phyloP scores from a whole-genome alignment of 805 yeast genomes.

The Saccharomyces kudriavzevii region DNA sequence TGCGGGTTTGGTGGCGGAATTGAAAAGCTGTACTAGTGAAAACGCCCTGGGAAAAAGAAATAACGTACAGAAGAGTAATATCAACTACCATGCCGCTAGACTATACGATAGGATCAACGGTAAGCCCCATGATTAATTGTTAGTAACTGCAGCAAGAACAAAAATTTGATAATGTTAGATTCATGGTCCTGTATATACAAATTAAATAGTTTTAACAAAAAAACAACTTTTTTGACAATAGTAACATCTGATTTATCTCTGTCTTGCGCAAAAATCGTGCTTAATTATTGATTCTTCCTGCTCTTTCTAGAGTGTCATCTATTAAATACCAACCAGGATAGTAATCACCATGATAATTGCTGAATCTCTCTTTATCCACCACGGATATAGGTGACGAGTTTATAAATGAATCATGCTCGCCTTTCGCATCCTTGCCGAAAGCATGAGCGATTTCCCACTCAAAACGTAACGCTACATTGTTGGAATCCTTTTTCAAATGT shows the following conservation, averaged over 20 bases:
- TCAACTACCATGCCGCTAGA: constrained; percentile 48
- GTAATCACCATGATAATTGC: constrained; percentile 4
- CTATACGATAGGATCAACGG: constrained; percentile 43
- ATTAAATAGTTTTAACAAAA: not conserved
- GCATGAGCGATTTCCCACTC: constrained; percentile 24
- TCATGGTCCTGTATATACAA: not conserved
- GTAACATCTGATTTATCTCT: not conserved
- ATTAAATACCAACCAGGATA: constrained; percentile 31
- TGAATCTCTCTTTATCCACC: constrained; percentile 8
- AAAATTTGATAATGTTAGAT: not conserved
- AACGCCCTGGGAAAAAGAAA: constrained; percentile 21
- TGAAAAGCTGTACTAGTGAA: constrained; percentile 63
- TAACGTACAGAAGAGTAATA: constrained; percentile 33
- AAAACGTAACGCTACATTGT: constrained; percentile 7
- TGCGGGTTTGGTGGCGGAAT: constrained; percentile 52
- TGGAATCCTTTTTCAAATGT: constrained; percentile 28
- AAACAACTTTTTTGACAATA: not conserved
- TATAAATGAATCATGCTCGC: not conserved
- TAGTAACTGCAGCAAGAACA: not conserved
- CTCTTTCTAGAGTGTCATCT: constrained; percentile 27
- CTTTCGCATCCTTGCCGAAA: constrained; percentile 6
- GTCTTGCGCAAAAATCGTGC: not conserved
- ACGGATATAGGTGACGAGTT: constrained; percentile 6
- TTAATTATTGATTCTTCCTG: constrained; percentile 23
- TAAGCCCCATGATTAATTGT: constrained; percentile 32